Evolutionary conservation across 2,329 filamentous ascomycete genomes (phyloP), one percentile per base, ranked within the genome.

Genomic region (Magnaporthiopsis rhizophila): DNA sequence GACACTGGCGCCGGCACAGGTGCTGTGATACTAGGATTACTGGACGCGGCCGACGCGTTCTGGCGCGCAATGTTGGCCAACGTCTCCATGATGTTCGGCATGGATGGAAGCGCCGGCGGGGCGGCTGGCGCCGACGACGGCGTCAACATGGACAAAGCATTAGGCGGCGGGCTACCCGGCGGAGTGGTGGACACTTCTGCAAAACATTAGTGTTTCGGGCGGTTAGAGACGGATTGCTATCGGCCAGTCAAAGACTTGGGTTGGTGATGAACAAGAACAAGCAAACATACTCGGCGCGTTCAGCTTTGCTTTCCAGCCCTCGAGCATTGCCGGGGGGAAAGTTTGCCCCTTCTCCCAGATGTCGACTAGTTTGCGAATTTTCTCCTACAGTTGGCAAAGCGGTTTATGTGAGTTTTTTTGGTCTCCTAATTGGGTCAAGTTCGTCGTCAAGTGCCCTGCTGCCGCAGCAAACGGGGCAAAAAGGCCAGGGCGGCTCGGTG

Each of bases 341-440:
- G 93, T 98, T 74, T 90, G 89, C 68, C 91, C 92, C 73, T 95
- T 95, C 75, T 97, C 93, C 95, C 95, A 99, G 70, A 99, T 99
- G 74, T 97, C 93, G 78, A 98, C 82, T 71, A 99, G 85, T 76
- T 98, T 98, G 74, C 84, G 88, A 77, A 98, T 94, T 81, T 97
- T 98, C 75, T 96, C 92, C 90, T 95, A 89, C 81, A 87, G 30
- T 34, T 24, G 32, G 9, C 28, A 60, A 60, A 58, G 30, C 30
- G 57, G 18, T 28, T 18, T 28, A 34, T 36, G 58, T 60, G 58
- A 60, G 58, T 60, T 60, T 36, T 60, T 36, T 6, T 24, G 21
- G 45, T 53, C 38, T 5, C 18, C 45, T 53, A 53, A 53, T n/a
- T 53, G 21, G 45, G 45, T 50, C 45, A 53, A n/a, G 8, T 21